Conservation (phyloP, 768 basidiomycete genomes). For the Tulasnella sp. region DNA sequence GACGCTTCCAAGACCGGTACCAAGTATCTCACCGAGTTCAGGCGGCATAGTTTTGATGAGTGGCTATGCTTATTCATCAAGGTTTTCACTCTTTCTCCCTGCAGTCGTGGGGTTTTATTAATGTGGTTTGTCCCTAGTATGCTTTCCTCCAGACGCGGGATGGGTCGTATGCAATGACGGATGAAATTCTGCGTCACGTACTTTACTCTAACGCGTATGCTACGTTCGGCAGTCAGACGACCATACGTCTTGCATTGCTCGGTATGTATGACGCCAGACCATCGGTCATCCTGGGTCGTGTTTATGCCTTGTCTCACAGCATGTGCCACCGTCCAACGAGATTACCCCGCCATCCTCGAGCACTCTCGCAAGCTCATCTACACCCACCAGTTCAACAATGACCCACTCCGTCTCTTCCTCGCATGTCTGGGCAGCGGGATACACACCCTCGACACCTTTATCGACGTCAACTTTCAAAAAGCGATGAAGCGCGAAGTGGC, state of each 20-base stretch:
- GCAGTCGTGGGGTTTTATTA: no score
- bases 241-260: conserved; percentile 63
- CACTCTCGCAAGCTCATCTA: conserved; percentile 66
- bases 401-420: conserved; percentile 64
- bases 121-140: conserved; percentile 57
- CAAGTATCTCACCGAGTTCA: conserved; percentile 34
- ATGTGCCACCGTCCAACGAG: conserved; percentile 50
- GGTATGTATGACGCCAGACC: conserved; percentile 35
- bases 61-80: conserved; percentile 83
- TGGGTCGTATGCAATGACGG: conserved; percentile 51
- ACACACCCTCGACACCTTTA: conserved; percentile 60
- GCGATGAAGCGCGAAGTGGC: conserved; percentile 71
- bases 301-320: conserved; percentile 39
- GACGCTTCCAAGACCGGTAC: not conserved
- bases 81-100: conserved; percentile 43
- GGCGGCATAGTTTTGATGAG: conserved; percentile 67
- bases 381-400: conserved; percentile 73
- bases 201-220: conserved; percentile 56
- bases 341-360: conserved; percentile 49
- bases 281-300: not conserved
- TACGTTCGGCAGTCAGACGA: conserved; percentile 41
- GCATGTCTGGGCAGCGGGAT: conserved; percentile 62
- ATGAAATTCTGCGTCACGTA: conserved; percentile 67
- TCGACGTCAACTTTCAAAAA: conserved; percentile 68
- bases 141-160: conserved; percentile 54